Evolutionary conservation across 352 stramenopile species (phyloP).

Genomic region (Phytophthora fragariae): DNA sequence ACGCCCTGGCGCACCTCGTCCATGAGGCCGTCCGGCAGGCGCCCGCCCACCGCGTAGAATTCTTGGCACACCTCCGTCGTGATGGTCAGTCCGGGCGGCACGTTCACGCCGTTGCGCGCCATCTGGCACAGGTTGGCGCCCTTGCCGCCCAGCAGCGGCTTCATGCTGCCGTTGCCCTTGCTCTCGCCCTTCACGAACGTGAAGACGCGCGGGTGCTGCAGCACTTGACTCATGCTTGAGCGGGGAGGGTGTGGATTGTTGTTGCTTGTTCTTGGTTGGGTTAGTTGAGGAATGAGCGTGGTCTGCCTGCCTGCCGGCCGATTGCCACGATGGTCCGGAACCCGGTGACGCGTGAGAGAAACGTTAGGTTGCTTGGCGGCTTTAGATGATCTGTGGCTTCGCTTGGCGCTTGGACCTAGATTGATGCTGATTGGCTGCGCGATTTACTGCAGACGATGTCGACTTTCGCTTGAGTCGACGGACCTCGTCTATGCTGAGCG

Average conservation of each 20-base stretch:
- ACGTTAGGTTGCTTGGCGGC: too few relatives aligned
- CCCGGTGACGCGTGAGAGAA: background rate
- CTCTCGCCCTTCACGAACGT: slow-evolving; percentile 42
- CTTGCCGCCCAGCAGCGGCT: slow-evolving; percentile 39
- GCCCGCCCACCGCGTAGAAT: slow-evolving; percentile 40
- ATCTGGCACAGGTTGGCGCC: slow-evolving; percentile 40
- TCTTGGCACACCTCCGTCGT: slow-evolving; percentile 41
- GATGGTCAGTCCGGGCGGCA: slow-evolving; percentile 36
- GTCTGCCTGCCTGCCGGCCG: too few relatives aligned
- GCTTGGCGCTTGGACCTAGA: too few relatives aligned
- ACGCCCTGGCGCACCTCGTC: slow-evolving; percentile 26
- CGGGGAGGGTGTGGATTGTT: background rate
- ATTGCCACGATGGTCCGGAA: background rate
- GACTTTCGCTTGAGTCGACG: too few relatives aligned
- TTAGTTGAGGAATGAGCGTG: slow-evolving; percentile 30
- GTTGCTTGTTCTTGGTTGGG: slow-evolving; percentile 32
- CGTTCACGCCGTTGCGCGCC: slow-evolving; percentile 39
- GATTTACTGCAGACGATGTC: too few relatives aligned
- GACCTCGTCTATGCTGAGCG: too few relatives aligned
- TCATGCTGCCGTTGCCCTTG: slow-evolving; percentile 38
- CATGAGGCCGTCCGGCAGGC: slow-evolving; percentile 30
- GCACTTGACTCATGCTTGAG: slow-evolving; percentile 31
- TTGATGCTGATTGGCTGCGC: too few relatives aligned
- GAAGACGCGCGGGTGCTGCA: slow-evolving; percentile 34
- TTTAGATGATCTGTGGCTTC: too few relatives aligned